These are phyloP conservation scores for Phytophthora nicotianae DNA, from an alignment of 352 stramenopile species.

Conservation along the genomic window DNA sequence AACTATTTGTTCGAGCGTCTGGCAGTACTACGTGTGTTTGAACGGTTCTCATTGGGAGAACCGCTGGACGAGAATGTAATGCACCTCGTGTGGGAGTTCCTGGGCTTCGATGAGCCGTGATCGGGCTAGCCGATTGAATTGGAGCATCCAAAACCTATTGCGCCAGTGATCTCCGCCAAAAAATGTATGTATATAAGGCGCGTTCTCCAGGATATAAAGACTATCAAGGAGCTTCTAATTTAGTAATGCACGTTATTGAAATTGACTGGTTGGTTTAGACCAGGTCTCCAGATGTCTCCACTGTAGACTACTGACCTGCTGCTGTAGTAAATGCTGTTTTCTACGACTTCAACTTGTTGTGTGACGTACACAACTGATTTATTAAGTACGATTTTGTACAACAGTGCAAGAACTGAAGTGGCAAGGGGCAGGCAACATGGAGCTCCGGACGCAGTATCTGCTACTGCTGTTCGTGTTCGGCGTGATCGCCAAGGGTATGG, in stretches of 20 bases:
- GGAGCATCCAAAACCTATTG: conserved; percentile 27
- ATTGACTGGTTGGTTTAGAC: neutral
- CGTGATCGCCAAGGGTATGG: conserved; percentile 61
- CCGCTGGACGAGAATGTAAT: conserved; percentile 50
- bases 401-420: conserved; percentile 32
- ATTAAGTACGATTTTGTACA: neutral
- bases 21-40: conserved; percentile 52
- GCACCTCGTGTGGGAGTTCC: conserved; percentile 59
- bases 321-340: no score
- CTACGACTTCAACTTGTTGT: no score
- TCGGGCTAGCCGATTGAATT: conserved; percentile 14
- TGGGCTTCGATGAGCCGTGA: conserved; percentile 51
- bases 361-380: neutral
- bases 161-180: conserved; percentile 22
- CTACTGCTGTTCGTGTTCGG: conserved; percentile 77
- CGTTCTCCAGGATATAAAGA: conserved; percentile 27
- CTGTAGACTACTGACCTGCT: no score
- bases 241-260: conserved; percentile 36
- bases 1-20: conserved; percentile 56
- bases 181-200: conserved; percentile 43
- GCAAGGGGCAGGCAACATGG: conserved; percentile 20
- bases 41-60: conserved; percentile 46
- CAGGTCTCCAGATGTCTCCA: no score
- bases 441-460: conserved; percentile 67
- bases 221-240: conserved; percentile 34